Evolutionary conservation across 257 asterid genomes (phyloP), one percentile per base, ranked within the genome.

Genomic region (Ophiorrhiza pumila): DNA sequence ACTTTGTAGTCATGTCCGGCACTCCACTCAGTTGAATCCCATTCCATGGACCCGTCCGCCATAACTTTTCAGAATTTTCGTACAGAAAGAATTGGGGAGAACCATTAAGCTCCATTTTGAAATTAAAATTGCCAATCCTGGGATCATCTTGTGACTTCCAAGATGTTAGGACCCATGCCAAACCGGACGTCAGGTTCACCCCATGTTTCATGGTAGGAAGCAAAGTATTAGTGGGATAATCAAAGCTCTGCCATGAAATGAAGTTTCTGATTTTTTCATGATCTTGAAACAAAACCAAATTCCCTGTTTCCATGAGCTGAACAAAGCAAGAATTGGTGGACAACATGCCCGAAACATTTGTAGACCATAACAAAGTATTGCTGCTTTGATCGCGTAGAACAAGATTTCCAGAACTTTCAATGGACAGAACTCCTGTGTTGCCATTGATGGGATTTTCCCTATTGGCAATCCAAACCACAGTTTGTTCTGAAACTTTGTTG

Each of bases 211-310:
- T 81, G 72, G 65, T 61, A 31, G 91, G 91, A 59, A 88, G 78
- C 70, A 81, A 25, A 43, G 89, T 82, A 43, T 84, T 79, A 0
- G 88, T 72, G 2, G 91, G 93, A 78, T 80, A 41, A 71, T 82
- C 87, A 35, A 84, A 88, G 76, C 94, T 84, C 75, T 82, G 85
- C 91, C 94, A 88, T 1, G 77, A 32, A 50, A 72, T 7, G 58
- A 56, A 73, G 15, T 61, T 77, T 37, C 50, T 69, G 3, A n/a
- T n/a, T n/a, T 32, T 71, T 25, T 74, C 67, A 18, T 71, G 50
- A 47, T 74, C 81, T 25, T 66, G 56, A 64, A 67, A 76, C 81
- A 89, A 57, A 15, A 78, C 76, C 35, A 84, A 69, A 53, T 88
- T 83, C 5, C 88, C 91, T 0, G 86, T 71, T 58, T 86, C 91